Conservation (phyloP, 2,329 filamentous ascomycete genomes). For the Colletotrichum sp. region DNA sequence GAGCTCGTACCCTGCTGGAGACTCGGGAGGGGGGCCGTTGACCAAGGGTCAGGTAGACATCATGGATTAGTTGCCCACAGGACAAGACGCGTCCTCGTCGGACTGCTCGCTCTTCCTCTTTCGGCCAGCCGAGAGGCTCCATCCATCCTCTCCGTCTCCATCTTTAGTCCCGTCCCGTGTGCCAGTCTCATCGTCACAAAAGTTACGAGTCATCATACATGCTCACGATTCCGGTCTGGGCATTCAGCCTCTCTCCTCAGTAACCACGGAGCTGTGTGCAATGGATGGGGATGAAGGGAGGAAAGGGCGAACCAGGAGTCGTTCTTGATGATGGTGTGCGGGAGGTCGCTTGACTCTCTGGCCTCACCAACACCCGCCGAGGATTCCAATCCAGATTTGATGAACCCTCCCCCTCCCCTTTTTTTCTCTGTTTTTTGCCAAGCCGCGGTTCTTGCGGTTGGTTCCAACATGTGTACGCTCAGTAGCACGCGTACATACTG, state of each 20-base stretch:
- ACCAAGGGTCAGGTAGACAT: not conserved
- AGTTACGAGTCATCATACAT: slow-evolving; percentile 1
- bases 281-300: not conserved
- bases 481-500: not conserved
- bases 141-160: not conserved
- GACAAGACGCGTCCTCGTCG: not conserved
- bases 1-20: not conserved
- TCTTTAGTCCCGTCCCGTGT: not conserved
- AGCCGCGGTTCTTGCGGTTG: slow-evolving; percentile 4
- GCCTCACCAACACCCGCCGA: not conserved
- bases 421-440: not conserved
- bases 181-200: not conserved
- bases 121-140: not conserved
- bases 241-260: not conserved
- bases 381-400: not conserved
- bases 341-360: not conserved
- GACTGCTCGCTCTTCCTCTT: not conserved
- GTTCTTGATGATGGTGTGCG: not conserved
- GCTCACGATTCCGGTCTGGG: not conserved
- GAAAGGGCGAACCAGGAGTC: not conserved
- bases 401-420: not conserved
- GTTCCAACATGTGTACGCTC: not conserved
- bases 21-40: not conserved
- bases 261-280: not conserved
- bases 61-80: not conserved